phyloP scores from a whole-genome alignment of 495 filamentous ascomycete species.

The Echria macrotheca region DNA sequence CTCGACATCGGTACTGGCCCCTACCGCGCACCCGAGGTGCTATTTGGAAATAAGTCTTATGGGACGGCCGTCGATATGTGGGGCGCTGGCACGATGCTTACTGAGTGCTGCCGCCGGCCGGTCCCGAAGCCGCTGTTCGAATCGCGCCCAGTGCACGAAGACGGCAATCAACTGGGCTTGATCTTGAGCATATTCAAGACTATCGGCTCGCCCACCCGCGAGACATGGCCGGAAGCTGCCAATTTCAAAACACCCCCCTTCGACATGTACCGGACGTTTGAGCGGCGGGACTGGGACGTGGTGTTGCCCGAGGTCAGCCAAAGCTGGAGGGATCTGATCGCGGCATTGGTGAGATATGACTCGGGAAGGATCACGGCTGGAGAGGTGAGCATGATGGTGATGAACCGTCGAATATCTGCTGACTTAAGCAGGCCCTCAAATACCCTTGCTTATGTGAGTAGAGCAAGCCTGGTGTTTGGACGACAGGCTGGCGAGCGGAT shows the following conservation, averaged over 20 bases:
- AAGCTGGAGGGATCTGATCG: slow-evolving; percentile 16
- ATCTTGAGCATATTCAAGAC: slow-evolving; percentile 86
- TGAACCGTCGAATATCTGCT: not conserved
- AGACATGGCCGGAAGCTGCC: slow-evolving; percentile 65
- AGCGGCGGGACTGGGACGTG: slow-evolving; percentile 18
- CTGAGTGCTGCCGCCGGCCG: slow-evolving; percentile 54
- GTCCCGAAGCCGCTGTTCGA: slow-evolving; percentile 65
- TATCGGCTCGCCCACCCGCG: slow-evolving; percentile 72
- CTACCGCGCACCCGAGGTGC: slow-evolving; percentile 83
- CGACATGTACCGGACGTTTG: slow-evolving; percentile 48
- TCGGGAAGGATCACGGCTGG: slow-evolving; percentile 16
- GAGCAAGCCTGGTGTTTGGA: too few species aligned
- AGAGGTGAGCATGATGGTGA: slow-evolving; percentile 8
- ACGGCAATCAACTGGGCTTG: slow-evolving; percentile 87
- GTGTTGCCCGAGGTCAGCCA: slow-evolving; percentile 13
- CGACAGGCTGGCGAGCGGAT: too few species aligned
- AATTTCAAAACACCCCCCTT: slow-evolving; percentile 47
- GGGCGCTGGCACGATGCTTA: slow-evolving; percentile 80
- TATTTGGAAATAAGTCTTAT: slow-evolving; percentile 80
- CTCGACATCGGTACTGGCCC: slow-evolving; percentile 89
- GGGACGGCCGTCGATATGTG: slow-evolving; percentile 73
- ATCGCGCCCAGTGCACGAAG: slow-evolving; percentile 57
- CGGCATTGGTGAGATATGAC: slow-evolving; percentile 14
- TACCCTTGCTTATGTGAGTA: too few species aligned
- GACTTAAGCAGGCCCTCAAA: too few species aligned